Percentiles rank a stretch among this genome's conserved stretches.
These are phyloP conservation scores for Naganishia randhawae DNA, from an alignment of 768 basidiomycete genomes.

Conservation along the genomic window DNA sequence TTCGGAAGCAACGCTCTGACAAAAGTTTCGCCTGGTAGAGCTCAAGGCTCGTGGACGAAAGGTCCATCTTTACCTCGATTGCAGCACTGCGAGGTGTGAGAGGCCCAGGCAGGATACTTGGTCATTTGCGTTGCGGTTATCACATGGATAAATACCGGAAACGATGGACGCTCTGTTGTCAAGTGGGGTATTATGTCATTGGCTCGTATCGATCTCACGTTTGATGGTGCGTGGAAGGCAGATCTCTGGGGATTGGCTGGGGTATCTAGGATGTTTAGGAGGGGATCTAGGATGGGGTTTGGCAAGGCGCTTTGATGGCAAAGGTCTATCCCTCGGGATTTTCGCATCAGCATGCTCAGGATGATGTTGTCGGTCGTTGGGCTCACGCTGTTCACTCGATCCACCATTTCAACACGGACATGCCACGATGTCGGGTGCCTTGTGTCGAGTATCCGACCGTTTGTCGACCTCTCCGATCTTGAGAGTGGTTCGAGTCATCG, in stretches of 20 bases:
- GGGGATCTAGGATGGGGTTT: background rate
- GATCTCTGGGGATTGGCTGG: background rate
- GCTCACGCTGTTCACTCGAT: too few relatives aligned
- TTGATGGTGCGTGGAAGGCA: background rate
- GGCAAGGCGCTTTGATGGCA: slow-evolving; percentile 2
- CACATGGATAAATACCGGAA: background rate
- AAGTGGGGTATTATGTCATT: background rate
- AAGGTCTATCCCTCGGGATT: background rate
- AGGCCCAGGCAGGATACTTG: slow-evolving; percentile 1
- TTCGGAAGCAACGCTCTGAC: background rate
- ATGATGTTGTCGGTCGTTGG: slow-evolving; percentile 1
- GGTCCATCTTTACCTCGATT: slow-evolving; percentile 13
- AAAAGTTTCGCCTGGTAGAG: background rate
- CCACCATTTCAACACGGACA: too few relatives aligned
- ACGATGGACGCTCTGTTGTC: slow-evolving; percentile 11
- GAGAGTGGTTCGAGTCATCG: background rate
- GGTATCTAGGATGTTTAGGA: background rate
- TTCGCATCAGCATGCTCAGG: background rate
- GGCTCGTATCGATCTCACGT: slow-evolving; percentile 10
- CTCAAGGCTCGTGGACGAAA: slow-evolving; percentile 14
- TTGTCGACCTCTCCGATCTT: slow-evolving; percentile 5
- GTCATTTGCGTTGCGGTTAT: slow-evolving; percentile 6
- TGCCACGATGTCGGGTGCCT: too few relatives aligned
- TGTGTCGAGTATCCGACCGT: too few relatives aligned
- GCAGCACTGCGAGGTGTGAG: slow-evolving; percentile 1